phyloP scores from a whole-genome alignment of 768 basidiomycete genomes.

The Leccinum rimulosum region DNA sequence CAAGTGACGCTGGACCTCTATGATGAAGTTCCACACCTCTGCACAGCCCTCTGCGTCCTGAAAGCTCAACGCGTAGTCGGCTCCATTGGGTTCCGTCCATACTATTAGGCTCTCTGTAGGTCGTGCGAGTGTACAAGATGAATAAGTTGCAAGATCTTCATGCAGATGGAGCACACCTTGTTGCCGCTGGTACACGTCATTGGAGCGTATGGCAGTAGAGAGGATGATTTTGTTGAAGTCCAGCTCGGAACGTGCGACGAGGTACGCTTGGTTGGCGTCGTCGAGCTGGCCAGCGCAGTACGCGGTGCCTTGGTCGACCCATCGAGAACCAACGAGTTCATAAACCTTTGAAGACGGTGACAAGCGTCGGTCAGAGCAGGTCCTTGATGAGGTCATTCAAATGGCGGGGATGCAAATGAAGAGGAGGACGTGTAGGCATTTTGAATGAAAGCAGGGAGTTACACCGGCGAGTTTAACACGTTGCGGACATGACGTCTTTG shows the following conservation, averaged over 20 bases:
- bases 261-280: slow-evolving; percentile 71
- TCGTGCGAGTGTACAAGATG: slow-evolving; percentile 14
- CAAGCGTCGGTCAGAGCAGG: slow-evolving; percentile 29
- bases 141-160: slow-evolving; percentile 5
- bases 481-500: slow-evolving; percentile 25
- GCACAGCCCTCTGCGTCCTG: slow-evolving; percentile 94
- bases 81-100: slow-evolving; percentile 95
- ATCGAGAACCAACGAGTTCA: slow-evolving; percentile 84
- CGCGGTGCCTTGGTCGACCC: slow-evolving; percentile 97
- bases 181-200: slow-evolving; percentile 83
- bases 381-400: slow-evolving; percentile 34
- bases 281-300: slow-evolving; percentile 90
- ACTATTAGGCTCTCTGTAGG: slow-evolving; percentile 90
- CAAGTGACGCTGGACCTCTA: slow-evolving; percentile 87
- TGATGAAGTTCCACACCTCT: slow-evolving; percentile 97
- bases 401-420: slow-evolving; percentile 21
- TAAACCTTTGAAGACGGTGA: slow-evolving; percentile 68
- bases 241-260: slow-evolving; percentile 81
- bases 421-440: slow-evolving; percentile 12
- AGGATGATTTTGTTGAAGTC: slow-evolving; percentile 72
- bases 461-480: slow-evolving; percentile 17
- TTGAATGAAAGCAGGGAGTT: slow-evolving; percentile 16
- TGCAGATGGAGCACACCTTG: slow-evolving; percentile 55
- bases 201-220: slow-evolving; percentile 75
- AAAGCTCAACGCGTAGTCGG: slow-evolving; percentile 95